phyloP scores from a whole-genome alignment of 2,329 filamentous ascomycete species.

The Podosphaera leucotricha region DNA sequence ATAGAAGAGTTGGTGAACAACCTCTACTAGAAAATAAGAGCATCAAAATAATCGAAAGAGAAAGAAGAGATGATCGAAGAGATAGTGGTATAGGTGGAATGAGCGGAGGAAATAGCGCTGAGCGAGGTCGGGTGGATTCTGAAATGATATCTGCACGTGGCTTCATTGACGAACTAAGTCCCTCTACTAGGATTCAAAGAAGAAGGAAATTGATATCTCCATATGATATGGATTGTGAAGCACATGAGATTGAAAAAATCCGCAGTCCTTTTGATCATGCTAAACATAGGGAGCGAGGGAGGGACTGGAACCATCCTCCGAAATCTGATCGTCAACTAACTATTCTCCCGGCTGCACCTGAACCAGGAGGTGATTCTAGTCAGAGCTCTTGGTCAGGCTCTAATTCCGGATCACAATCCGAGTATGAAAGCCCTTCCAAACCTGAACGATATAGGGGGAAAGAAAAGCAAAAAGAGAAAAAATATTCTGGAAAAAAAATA shows the following conservation, averaged over 20 bases:
- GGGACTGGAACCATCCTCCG: background rate
- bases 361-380: background rate
- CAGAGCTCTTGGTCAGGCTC: background rate
- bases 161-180: background rate
- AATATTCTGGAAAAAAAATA: background rate
- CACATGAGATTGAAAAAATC: too few species aligned
- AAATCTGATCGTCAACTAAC: background rate
- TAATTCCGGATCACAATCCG: background rate
- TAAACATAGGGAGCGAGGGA: background rate
- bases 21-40: background rate
- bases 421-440: background rate
- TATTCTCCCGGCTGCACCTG: background rate
- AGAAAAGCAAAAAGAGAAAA: conserved; percentile 2
- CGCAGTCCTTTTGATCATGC: background rate
- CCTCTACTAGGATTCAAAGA: background rate
- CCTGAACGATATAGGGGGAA: conserved; percentile 2
- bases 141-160: background rate
- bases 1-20: background rate
- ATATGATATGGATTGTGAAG: too few species aligned
- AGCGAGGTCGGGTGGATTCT: background rate
- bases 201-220: too few species aligned
- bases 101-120: background rate
- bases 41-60: background rate
- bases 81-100: background rate
- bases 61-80: background rate